Evolutionary conservation across 228 moss, liverwort and hornwort genomes (phyloP).

Genomic region (Sphagnum fallax): DNA sequence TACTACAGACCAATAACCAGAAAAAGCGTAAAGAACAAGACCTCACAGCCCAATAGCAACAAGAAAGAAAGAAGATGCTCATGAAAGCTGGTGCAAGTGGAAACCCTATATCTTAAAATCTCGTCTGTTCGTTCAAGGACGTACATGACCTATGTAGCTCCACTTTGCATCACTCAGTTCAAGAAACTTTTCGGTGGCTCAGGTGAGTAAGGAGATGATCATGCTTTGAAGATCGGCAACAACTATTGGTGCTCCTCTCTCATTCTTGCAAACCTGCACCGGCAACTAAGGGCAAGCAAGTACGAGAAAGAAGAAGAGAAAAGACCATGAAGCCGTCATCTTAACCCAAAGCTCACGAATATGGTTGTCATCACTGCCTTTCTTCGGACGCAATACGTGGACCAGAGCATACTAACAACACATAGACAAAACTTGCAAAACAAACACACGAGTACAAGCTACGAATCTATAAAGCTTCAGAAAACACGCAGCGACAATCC

Average conservation of each 20-base stretch:
- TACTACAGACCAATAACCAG: neutral
- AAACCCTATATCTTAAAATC: neutral
- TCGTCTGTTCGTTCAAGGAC: neutral
- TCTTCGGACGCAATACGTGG: neutral
- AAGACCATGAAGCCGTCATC: neutral
- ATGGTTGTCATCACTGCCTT: constrained; percentile 9
- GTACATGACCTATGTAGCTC: neutral
- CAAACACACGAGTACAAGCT: neutral
- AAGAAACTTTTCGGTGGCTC: neutral
- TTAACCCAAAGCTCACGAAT: neutral
- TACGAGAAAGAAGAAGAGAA: constrained; percentile 2
- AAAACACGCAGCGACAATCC: neutral
- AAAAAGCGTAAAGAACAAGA: neutral
- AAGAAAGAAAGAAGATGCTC: neutral
- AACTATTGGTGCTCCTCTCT: neutral
- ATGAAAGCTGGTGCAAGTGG: neutral
- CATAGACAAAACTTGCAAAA: neutral
- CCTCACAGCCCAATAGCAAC: neutral
- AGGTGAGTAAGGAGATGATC: neutral
- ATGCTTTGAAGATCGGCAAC: neutral
- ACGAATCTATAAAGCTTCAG: neutral
- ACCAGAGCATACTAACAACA: neutral
- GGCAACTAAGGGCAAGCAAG: constrained; percentile 13
- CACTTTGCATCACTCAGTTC: neutral
- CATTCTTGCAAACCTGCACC: constrained; percentile 11